phyloP scores from a whole-genome alignment of 192 early-diverging fungal genomes.

The Coemansia sp. region DNA sequence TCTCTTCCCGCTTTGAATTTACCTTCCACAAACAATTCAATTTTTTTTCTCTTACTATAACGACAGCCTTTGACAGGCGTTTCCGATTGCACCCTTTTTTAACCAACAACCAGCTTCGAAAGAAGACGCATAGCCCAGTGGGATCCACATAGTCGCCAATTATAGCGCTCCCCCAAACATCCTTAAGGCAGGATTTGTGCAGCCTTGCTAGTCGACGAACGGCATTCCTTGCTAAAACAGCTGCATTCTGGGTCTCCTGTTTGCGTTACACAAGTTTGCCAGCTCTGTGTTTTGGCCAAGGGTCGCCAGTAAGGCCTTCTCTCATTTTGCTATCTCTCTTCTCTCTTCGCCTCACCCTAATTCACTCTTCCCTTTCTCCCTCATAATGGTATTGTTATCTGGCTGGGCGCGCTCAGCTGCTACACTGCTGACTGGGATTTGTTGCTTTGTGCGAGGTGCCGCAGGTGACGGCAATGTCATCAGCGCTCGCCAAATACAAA shows the following conservation, averaged over 20 bases:
- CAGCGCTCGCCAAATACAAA: background rate
- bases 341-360: background rate
- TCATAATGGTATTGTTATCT: background rate
- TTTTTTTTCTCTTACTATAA: background rate
- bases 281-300: background rate
- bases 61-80: background rate
- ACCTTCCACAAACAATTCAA: background rate
- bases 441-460: background rate
- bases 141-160: background rate
- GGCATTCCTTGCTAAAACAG: background rate
- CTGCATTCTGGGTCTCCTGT: background rate
- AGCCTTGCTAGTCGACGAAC: background rate
- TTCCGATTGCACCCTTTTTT: background rate
- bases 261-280: background rate
- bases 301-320: background rate
- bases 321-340: background rate
- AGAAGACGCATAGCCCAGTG: background rate
- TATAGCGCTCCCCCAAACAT: background rate
- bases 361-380: background rate
- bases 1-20: background rate
- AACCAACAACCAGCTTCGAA: background rate
- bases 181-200: background rate
- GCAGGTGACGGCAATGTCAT: background rate
- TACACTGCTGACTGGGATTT: background rate
- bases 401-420: slow-evolving; percentile 4